These are phyloP conservation scores for Angomonas desouzai DNA, from an alignment of 208 protist genomes.

Conservation along the genomic window DNA sequence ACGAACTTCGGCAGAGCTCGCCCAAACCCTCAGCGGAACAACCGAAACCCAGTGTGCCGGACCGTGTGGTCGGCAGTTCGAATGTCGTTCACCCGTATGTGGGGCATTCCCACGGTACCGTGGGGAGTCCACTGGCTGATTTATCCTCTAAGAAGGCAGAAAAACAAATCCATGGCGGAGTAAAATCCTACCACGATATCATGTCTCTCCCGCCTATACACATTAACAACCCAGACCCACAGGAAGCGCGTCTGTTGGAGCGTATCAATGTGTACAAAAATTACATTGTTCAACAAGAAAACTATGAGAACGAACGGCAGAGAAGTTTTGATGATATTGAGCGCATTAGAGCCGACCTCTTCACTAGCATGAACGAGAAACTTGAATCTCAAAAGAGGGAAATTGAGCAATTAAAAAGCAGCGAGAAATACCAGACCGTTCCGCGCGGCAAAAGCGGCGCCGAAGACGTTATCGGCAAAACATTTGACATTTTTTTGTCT, in stretches of 20 bases:
- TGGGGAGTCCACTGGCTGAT: not conserved
- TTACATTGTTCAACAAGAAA: slow-evolving; percentile 5
- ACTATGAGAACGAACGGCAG: slow-evolving; percentile 6
- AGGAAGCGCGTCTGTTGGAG: not conserved
- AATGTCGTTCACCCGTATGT: not conserved
- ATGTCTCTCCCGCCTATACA: not conserved
- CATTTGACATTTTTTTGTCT: not conserved
- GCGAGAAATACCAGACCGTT: not conserved
- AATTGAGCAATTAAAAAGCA: slow-evolving; percentile 37
- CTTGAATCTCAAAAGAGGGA: slow-evolving; percentile 55
- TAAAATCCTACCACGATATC: not conserved
- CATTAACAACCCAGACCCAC: slow-evolving; percentile 1
- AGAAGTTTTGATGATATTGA: slow-evolving; percentile 12
- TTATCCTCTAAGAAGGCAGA: not conserved
- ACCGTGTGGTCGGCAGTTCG: not conserved
- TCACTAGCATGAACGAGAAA: slow-evolving; percentile 69
- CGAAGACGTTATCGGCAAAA: not conserved
- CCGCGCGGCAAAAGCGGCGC: not conserved
- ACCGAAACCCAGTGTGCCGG: not conserved
- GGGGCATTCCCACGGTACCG: not conserved
- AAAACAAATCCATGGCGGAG: not conserved
- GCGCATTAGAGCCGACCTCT: slow-evolving; percentile 58
- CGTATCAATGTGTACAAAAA: slow-evolving; percentile 6
- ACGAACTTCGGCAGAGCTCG: not conserved
- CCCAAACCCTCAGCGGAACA: not conserved